Conservation (phyloP, 306 rosid species). For the Prosopis cineraria region DNA sequence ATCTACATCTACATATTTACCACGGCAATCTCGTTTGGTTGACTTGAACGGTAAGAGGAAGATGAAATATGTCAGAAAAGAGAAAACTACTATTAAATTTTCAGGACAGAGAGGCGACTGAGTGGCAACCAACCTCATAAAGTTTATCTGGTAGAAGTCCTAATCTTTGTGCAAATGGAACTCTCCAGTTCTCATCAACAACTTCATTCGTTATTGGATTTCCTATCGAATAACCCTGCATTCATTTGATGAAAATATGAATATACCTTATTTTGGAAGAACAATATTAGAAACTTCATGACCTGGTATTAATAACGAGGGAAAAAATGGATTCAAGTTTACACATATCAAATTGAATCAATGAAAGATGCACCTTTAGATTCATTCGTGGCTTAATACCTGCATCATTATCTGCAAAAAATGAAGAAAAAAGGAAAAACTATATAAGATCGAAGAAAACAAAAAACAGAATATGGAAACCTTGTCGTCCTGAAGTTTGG, state of each 20-base stretch:
- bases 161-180: slow-evolving; percentile 18
- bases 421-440: background rate
- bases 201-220: slow-evolving; percentile 11
- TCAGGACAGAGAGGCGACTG: too few relatives aligned
- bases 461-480: background rate
- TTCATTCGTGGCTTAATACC: slow-evolving; percentile 26
- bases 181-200: slow-evolving; percentile 25
- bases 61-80: background rate
- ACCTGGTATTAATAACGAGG: background rate
- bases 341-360: background rate
- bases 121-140: slow-evolving; percentile 14
- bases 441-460: background rate
- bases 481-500: too few relatives aligned
- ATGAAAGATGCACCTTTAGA: slow-evolving; percentile 17
- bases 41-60: slow-evolving; percentile 19
- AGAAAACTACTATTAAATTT: background rate
- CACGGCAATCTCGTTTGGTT: slow-evolving; percentile 27
- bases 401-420: slow-evolving; percentile 23
- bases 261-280: background rate
- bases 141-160: slow-evolving; percentile 37
- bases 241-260: background rate
- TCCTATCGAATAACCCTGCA: slow-evolving; percentile 40
- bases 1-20: slow-evolving; percentile 25
- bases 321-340: background rate
- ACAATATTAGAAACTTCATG: background rate